A percentile compares a stretch with the other conserved stretches of the same genome.
phyloP scores from a whole-genome alignment of 306 rosid species.

The Nissolia schottii region DNA sequence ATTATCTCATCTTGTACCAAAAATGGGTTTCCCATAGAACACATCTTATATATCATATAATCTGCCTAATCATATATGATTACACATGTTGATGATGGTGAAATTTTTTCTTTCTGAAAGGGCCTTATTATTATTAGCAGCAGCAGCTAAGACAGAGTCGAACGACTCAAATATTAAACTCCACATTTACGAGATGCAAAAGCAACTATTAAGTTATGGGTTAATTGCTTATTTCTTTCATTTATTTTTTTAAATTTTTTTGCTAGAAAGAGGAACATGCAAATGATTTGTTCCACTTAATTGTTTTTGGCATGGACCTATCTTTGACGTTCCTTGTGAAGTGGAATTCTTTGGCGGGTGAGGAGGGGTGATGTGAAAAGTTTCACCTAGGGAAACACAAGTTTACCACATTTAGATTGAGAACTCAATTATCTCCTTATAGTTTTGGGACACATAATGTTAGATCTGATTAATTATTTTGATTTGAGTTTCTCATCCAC shows the following conservation, averaged over 20 bases:
- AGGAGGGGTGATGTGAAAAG: slow-evolving; percentile 1
- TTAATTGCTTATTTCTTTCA: too few relatives aligned
- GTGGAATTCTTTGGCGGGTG: slow-evolving; percentile 26
- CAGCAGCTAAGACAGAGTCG: too few relatives aligned
- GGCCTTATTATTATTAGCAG: not conserved
- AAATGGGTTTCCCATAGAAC: too few relatives aligned
- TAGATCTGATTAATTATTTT: not conserved
- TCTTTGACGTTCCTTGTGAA: slow-evolving; percentile 7
- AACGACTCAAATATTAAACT: too few relatives aligned
- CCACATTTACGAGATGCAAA: too few relatives aligned
- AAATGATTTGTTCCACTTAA: not conserved
- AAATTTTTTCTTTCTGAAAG: not conserved
- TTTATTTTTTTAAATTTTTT: too few relatives aligned
- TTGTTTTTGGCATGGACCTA: not conserved
- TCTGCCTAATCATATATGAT: not conserved
- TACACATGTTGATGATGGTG: not conserved
- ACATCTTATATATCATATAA: slow-evolving; percentile 11
- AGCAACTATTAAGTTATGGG: too few relatives aligned
- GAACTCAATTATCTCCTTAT: not conserved
- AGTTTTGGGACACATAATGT: not conserved
- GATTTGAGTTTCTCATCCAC: not conserved
- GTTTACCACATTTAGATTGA: not conserved
- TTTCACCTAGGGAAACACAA: not conserved
- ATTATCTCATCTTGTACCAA: slow-evolving; percentile 13
- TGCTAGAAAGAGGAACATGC: not conserved